Conservation (phyloP, 257 asterid genomes). For the Ehretia macrophylla region DNA sequence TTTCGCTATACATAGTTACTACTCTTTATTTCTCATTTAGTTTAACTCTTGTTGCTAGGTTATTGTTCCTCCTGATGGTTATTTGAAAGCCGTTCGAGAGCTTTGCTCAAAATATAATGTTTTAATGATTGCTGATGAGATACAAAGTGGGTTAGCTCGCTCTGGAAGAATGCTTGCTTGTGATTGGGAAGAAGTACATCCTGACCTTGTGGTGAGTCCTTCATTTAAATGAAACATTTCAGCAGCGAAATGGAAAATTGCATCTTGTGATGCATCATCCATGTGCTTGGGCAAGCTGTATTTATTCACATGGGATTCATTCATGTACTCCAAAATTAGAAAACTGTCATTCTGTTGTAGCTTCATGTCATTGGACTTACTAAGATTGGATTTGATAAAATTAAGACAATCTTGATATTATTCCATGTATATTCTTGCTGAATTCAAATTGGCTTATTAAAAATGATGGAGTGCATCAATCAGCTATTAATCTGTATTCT, state of each 20-base stretch:
- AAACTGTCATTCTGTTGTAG: background rate
- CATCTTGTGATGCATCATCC: background rate
- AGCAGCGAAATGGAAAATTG: background rate
- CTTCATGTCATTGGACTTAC: background rate
- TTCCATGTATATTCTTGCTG: background rate
- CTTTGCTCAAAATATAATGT: conserved; percentile 82
- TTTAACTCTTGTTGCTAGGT: conserved; percentile 40
- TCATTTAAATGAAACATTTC: conserved; percentile 11
- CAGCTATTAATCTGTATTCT: too few relatives aligned
- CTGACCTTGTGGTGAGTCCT: conserved; percentile 83
- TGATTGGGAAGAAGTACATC: conserved; percentile 88
- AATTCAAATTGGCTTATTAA: background rate
- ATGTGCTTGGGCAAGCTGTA: background rate
- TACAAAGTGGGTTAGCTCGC: conserved; percentile 96
- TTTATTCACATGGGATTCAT: background rate
- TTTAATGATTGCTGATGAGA: conserved; percentile 95
- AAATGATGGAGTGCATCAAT: background rate
- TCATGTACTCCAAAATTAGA: background rate
- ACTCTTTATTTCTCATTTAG: background rate
- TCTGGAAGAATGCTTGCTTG: conserved; percentile 88
- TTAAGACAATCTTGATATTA: background rate
- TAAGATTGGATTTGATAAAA: background rate
- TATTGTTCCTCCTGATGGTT: conserved; percentile 89
- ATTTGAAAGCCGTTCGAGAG: conserved; percentile 70
- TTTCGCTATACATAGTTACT: background rate